Base-by-base conservation (phyloP, 345 rosid species). In the Sisymbrium altissimum region DNA sequence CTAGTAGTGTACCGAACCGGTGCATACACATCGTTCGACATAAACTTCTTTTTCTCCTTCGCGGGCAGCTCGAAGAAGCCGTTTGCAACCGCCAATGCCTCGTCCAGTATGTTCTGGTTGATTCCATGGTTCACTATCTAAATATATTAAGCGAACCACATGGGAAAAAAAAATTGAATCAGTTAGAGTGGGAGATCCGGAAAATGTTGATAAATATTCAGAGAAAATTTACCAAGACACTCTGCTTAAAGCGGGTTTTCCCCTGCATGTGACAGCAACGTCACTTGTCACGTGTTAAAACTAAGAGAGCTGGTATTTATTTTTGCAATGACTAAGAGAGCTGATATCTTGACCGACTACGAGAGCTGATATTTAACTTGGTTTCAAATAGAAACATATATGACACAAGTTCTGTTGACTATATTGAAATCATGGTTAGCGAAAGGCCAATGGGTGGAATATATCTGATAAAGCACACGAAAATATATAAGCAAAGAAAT, bases 101-200 rank as follows among this genome's bases (percentile, higher is more conserved):
- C 89, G 6, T 81, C 89, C 39, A 87, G 71, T 53, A 81, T 61
- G 12, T 46, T 39, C 69, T 81, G 80, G 68, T 80, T 18, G 45
- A 91, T 87, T 52, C 91, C 88, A 70, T 86, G 88, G 68, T 89
- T 85, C 38, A 84, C 78, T 29, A 91, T 76, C 94, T 88, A 13
- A 15, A 71, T 38, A 17, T 60, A 43, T 14, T 5, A 43, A 67
- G 3, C 17, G 32, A 52, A 60, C 61, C 30, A 61, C n/a, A 30
- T 2, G 10, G 3, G 21, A 56, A 29, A 17, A 21, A 57, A 17
- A 17, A 21, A 0, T 15, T 11, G 39, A 44, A 33, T 35, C 15
- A 9, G 29, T 56, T 65, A 33, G 1, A 7, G 7, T 7, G 48
- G 53, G 64, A 74, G 45, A 68, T 60, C 78, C 33, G 59, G 17